Base-by-base conservation (phyloP, 306 rosid genomes). In the Prunus campanulata region DNA sequence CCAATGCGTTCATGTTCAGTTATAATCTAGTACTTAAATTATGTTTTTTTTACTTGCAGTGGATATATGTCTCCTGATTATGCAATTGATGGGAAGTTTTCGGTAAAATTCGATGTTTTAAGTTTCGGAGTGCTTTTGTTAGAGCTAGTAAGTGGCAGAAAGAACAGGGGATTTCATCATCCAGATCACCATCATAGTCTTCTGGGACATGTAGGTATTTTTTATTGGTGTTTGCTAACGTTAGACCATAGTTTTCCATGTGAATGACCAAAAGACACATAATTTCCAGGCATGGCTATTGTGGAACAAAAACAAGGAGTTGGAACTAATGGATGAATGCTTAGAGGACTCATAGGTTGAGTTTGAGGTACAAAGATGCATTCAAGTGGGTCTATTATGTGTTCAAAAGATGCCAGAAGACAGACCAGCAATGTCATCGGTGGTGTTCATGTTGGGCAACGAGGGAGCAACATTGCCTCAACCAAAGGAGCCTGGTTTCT, bases 21-120 rank as follows among this genome's bases (percentile, higher is more conserved):
- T 5, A 32, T 50, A 2, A 32, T 13, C 3, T 2, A 20, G 25
- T 57, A 4, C 46, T 19, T 2, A 11, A 3, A 20, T 14, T 15
- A 13, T 61, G 8, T 48, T 11, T n/a, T 6, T 6, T 49, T 14
- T 18, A 20, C 12, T 7, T 77, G 62, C 68, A 82, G 76, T 11
- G 82, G 82, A 20, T 77, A 82, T n/a, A 82, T 82, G 81, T 54
- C 85, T 4, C 85, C 82, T 0, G 82, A 72, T 52, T 82, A 82
- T 14, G 76, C 76, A 66, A 49, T 82, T 68, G 81, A 70, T 24
- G 85, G 79, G 57, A 67, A 60, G 1, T 82, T 77, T 22, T 77
- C 72, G 1, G 47, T 20, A 11, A 82, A 82, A 61, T 77, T 76
- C 11, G 85, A 82, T 54, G 85, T 82, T 5, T 73, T 82, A 18